Base-by-base conservation (phyloP, 257 asterid species). In the Rehmannia glutinosa region DNA sequence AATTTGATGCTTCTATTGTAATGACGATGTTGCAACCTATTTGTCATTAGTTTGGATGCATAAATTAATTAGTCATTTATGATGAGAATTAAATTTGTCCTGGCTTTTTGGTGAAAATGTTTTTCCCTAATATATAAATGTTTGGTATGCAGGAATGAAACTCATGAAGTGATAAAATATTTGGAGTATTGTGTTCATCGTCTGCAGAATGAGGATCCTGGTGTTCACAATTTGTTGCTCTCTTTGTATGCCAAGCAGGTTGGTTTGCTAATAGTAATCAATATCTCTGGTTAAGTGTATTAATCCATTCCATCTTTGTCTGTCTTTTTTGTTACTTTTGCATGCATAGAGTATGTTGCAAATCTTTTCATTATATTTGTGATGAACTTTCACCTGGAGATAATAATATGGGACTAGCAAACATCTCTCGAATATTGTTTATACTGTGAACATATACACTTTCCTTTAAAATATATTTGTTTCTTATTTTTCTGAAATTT, bases 201-300 rank as follows among this genome's bases (percentile, higher is more conserved):
- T 71, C 72, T 93, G 89, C 99, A 81, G 96, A 93, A 88, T 71
- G 97, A 90, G 83, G 99, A 93, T 84, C 88, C 96, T 33, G 95
- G 99, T 52, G 83, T 90, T 75, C 99, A 93, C 81, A 93, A 93
- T 78, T 80, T 93, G 74, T 76, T 94, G 75, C 95, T 94, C 61
- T 90, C 95, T 30, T 79, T 94, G 74, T 94, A 94, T 62, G 81
- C 96, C 52, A 88, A 86, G 82, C 93, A 94, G 99, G 97, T 93
- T 73, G 20, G 79, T 52, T 74, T 71, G 28, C 65, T 72, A 58
- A 51, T 33, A 35, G 57, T 49, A 61, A 55, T 50, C 68, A 36
- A 24, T 47, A 65, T 73, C 64, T 78, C 39, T 46, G 38, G 8
- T 66, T 73, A 41, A 19, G 38, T 52, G 45, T 68, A 58, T n/a